phyloP scores from a whole-genome alignment of 2,329 filamentous ascomycete species.

The Cordyceps militaris region DNA sequence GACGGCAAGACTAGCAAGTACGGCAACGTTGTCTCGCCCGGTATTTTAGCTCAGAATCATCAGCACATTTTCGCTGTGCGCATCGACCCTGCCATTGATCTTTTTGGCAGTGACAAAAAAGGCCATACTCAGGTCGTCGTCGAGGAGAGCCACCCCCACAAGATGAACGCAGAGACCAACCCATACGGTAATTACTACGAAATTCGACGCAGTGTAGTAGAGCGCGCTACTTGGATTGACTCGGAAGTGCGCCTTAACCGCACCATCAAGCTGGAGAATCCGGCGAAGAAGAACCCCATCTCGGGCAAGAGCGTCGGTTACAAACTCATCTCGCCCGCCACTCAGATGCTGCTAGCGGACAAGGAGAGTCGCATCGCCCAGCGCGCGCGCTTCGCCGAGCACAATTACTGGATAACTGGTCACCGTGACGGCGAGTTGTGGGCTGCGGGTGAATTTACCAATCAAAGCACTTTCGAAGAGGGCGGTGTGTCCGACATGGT shows the following conservation, averaged over 20 bases:
- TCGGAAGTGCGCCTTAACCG: slow-evolving; percentile 47
- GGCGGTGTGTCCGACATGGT: slow-evolving; percentile 42
- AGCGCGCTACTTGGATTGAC: slow-evolving; percentile 40
- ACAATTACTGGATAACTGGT: slow-evolving; percentile 43
- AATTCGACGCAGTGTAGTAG: slow-evolving; percentile 40
- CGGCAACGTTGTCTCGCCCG: slow-evolving; percentile 56
- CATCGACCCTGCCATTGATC: slow-evolving; percentile 58
- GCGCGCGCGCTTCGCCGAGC: slow-evolving; percentile 38
- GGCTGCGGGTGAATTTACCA: slow-evolving; percentile 45
- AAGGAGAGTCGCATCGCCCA: slow-evolving; percentile 34
- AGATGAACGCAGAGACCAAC: slow-evolving; percentile 45
- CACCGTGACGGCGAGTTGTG: slow-evolving; percentile 43
- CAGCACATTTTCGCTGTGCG: slow-evolving; percentile 62
- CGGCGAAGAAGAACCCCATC: slow-evolving; percentile 36
- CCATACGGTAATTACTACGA: slow-evolving; percentile 56
- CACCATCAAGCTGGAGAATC: slow-evolving; percentile 42
- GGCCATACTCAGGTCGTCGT: slow-evolving; percentile 43
- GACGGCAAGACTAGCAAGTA: slow-evolving; percentile 44
- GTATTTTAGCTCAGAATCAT: slow-evolving; percentile 60
- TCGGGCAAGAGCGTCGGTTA: slow-evolving; percentile 45
- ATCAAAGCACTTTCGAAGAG: slow-evolving; percentile 37
- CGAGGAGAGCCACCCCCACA: slow-evolving; percentile 30
- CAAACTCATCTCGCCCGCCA: slow-evolving; percentile 38
- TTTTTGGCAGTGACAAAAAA: slow-evolving; percentile 29
- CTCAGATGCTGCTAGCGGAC: slow-evolving; percentile 41